Evolutionary conservation across 805 yeast genomes (phyloP), one percentile per base, ranked within the genome.

Genomic region (Zygoascus ofunaensis): DNA sequence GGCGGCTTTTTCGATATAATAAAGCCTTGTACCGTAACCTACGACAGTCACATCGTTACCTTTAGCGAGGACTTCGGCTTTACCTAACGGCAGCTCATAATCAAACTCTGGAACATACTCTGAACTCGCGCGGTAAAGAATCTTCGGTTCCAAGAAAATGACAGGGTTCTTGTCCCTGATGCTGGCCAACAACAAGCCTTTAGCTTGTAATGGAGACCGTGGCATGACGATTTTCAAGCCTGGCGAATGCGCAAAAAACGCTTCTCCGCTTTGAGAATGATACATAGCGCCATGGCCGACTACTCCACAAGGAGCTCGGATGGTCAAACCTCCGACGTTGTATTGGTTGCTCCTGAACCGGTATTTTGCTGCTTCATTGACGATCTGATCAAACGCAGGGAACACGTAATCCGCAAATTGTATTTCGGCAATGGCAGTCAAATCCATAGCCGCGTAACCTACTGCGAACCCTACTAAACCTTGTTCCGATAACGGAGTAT

Each of bases 281-380:
- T 87, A 95, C 49, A 95, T 94, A 51, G 80, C 97, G 56, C 90
- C 96, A 76, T 95, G 96, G 43, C 95, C 95, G 52, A 95, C 94
- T 33, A 94, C 92, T 66, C 96, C 96, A 64, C 87, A 86, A 48
- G 97, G 96, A 70, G 95, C 95, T 71, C 96, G 77, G 69, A 87
- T 86, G 37, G 94, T 87, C 60, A 87, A 82, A 65, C 85, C 89
- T 71, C 95, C 89, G 50, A 87, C 89, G 68, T 87, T 90, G 46
- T 49, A 59, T 70, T 94, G 92, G 64, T 94, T 94, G 48, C 94
- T 82, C 87, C 90, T 83, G 70, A 87, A 87, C 63, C 82, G 83
- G 45, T 95, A 87, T 72, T 87, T 87, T 49, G 96, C 96, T 39
- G 96, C 96, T 49, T 95, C 89, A 72, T 87, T 87, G 64, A 87